These are phyloP conservation scores for Metarhizium sp. DNA, from an alignment of 2,329 filamentous ascomycete genomes.

Conservation along the genomic window DNA sequence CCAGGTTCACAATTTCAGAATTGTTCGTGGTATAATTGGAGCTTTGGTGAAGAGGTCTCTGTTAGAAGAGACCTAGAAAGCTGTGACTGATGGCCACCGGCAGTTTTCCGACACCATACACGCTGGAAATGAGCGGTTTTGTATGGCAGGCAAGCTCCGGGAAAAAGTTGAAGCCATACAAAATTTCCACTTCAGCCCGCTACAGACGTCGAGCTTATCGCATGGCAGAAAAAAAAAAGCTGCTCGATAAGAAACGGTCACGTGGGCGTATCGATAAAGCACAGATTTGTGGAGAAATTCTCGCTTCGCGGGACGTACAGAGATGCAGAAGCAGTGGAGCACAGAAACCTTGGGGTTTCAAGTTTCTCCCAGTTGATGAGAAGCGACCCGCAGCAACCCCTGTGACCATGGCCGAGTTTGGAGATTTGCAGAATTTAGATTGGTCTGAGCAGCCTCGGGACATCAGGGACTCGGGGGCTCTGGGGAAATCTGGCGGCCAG, in stretches of 20 bases:
- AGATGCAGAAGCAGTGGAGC: background rate
- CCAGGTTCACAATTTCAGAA: background rate
- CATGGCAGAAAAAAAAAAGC: constrained; percentile 20
- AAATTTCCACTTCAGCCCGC: constrained; percentile 8
- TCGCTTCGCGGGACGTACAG: too few species aligned
- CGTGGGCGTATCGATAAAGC: constrained; percentile 18
- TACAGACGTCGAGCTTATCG: constrained; percentile 7
- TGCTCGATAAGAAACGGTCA: constrained; percentile 15
- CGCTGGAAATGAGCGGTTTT: background rate
- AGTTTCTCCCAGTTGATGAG: background rate
- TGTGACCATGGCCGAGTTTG: background rate
- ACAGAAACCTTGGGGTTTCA: background rate
- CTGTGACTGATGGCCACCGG: background rate
- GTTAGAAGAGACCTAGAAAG: background rate
- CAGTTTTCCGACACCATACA: background rate
- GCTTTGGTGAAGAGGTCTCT: background rate
- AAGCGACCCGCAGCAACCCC: background rate
- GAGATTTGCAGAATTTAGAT: background rate
- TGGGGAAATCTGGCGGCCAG: background rate
- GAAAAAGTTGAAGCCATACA: constrained; percentile 19
- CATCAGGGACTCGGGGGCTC: background rate
- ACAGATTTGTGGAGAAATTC: background rate
- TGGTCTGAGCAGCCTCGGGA: background rate
- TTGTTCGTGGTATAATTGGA: constrained; percentile 8
- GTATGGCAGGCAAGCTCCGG: constrained; percentile 5